These are phyloP conservation scores for Flaveria brownii DNA, from an alignment of 129 eudicot species.

Conservation along the genomic window DNA sequence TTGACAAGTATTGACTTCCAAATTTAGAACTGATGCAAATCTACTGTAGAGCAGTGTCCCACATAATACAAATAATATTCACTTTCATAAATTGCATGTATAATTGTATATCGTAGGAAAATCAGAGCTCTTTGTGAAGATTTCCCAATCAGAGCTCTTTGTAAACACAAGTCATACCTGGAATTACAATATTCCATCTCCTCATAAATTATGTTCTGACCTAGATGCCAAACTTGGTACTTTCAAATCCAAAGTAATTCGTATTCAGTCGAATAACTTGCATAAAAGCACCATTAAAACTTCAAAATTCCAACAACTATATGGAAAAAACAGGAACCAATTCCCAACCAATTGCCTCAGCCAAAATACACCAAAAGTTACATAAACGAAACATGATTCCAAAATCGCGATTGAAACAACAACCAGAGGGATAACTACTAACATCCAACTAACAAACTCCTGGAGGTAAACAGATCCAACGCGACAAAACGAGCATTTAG, in stretches of 20 bases:
- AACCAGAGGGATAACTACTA: slow-evolving; percentile 23
- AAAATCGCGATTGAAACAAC: background rate
- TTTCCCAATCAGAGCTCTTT: slow-evolving; percentile 3
- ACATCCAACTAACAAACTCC: slow-evolving; percentile 7
- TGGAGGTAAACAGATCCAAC: background rate
- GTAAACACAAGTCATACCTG: slow-evolving; percentile 2
- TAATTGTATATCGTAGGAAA: slow-evolving; percentile 6
- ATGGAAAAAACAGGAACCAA: background rate
- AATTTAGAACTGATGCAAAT: slow-evolving; percentile 24
- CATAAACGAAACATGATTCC: background rate
- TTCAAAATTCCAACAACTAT: slow-evolving; percentile 3
- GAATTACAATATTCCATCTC: background rate
- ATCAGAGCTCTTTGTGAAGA: background rate
- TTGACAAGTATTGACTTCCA: slow-evolving; percentile 15
- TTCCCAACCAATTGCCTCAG: slow-evolving; percentile 12
- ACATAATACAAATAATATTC: background rate
- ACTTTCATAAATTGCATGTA: slow-evolving; percentile 21
- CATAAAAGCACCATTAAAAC: background rate
- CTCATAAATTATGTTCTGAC: slow-evolving; percentile 17
- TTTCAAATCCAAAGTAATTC: slow-evolving; percentile 3
- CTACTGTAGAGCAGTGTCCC: background rate
- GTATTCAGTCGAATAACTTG: slow-evolving; percentile 1
- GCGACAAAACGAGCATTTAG: background rate
- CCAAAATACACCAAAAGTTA: background rate
- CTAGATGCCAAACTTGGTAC: slow-evolving; percentile 13